Evolutionary conservation across 345 rosid genomes (phyloP), one percentile per base, ranked within the genome.

Genomic region (Salix brachista): DNA sequence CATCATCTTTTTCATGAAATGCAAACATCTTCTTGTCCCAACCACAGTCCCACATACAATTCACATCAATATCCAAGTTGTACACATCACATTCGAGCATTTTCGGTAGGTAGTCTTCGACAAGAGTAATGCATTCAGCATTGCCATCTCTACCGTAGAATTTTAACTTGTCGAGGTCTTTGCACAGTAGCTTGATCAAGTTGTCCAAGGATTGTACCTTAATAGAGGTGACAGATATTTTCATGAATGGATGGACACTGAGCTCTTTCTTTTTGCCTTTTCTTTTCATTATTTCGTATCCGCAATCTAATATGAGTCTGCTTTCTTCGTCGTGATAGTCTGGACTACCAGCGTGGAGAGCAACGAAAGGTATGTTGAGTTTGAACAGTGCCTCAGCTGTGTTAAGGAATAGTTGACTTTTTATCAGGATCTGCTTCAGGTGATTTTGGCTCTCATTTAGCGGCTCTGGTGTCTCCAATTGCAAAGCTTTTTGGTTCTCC

Each of bases 41-140:
- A 19, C 94, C 94, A 75, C 82, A 80, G 62, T 96, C 98, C 98
- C 99, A 93, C 95, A 91, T 92, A 54, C 91, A 92, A 80, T 91
- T 91, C 71, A 91, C 39, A 79, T 87, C 94, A 19, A 90, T 88
- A 41, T 89, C 88, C 71, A 80, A 81, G 72, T 79, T 52, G 41
- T 86, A 21, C 44, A 96, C 81, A 79, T 96, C 98, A 46, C 70
- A 74, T 75, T 88, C 95, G 39, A 93, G 84, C 87, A 92, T 88
- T 75, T 76, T 84, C 5, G 93, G 92, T 19, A 89, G 75, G 80
- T 89, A 89, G 66, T 89, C 90, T 83, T 92, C 92, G 4, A 81
- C 84, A 13, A 76, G 78, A 2, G 12, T 2, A 39, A 8, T 2
- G 50, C 85, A 80, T 69, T 78, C 88, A 1, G 66, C 81, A 66